Evolutionary conservation across 768 basidiomycete species (phyloP).

Genomic region (Artomyces pyxidatus): DNA sequence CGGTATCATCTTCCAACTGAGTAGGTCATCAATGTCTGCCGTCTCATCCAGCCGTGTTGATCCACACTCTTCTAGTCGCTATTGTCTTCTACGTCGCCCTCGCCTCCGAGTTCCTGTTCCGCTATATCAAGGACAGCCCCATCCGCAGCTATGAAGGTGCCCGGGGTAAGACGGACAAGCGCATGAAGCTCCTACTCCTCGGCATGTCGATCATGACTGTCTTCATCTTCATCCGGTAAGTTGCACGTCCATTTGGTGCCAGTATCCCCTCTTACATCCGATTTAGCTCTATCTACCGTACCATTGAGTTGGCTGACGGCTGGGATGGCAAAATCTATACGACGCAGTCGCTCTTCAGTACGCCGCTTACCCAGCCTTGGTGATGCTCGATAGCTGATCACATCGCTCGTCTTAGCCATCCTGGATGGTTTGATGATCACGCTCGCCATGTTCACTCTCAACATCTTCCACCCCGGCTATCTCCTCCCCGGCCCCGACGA

Average conservation of each 20-base stretch:
- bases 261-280: neutral
- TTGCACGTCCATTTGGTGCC: neutral
- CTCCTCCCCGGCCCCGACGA: too few species aligned
- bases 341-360: conserved; percentile 11
- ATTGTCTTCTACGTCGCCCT: conserved; percentile 5
- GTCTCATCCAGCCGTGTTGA: neutral
- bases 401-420: too few species aligned
- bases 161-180: neutral
- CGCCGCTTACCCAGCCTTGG: too few species aligned
- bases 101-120: conserved; percentile 8
- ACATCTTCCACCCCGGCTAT: too few species aligned
- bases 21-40: neutral
- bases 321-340: conserved; percentile 8
- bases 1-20: conserved; percentile 12
- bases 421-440: too few species aligned
- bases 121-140: conserved; percentile 3
- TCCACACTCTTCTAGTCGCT: neutral
- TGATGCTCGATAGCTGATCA: too few species aligned
- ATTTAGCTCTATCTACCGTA: conserved; percentile 9
- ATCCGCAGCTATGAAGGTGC: neutral
- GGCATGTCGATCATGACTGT: conserved; percentile 7
- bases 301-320: conserved; percentile 7
- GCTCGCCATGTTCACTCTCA: too few species aligned
- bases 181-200: conserved; percentile 2
- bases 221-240: conserved; percentile 11